Conservation (phyloP, 495 filamentous ascomycete genomes). For the Hyaloscypha bicolor region DNA sequence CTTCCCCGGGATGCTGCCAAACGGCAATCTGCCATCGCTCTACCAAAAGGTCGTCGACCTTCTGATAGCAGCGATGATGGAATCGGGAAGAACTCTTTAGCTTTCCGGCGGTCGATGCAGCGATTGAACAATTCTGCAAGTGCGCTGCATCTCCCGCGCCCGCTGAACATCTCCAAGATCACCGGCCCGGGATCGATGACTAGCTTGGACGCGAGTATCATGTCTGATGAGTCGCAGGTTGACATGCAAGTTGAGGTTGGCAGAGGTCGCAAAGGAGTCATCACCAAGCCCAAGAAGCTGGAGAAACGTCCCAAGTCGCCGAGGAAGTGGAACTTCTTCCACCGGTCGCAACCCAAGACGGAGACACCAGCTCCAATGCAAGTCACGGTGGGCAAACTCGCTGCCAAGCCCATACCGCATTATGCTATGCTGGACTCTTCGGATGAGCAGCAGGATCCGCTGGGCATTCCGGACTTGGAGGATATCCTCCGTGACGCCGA, state of each 20-base stretch:
- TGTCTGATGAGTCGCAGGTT: constrained; percentile 52
- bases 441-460: constrained; percentile 66
- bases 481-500: constrained; percentile 67
- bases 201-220: constrained; percentile 52
- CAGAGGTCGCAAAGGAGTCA: constrained; percentile 23
- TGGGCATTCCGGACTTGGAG: constrained; percentile 55
- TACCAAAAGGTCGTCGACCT: constrained; percentile 37
- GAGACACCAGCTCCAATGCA: constrained; percentile 45
- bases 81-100: constrained; percentile 43
- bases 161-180: constrained; percentile 25
- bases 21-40: constrained; percentile 13
- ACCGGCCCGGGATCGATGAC: constrained; percentile 42
- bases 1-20: constrained; percentile 38
- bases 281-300: constrained; percentile 44
- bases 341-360: constrained; percentile 56
- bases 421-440: constrained; percentile 78
- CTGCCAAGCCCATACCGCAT: constrained; percentile 60
- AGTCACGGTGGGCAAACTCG: constrained; percentile 39
- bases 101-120: constrained; percentile 54
- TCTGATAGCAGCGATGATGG: constrained; percentile 58
- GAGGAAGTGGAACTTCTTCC: constrained; percentile 83
- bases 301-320: constrained; percentile 61
- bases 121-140: constrained; percentile 39
- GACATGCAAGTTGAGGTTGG: constrained; percentile 16
- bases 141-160: constrained; percentile 24